Evolutionary conservation across 108 stramenopile species (phyloP).

Genomic region (Skeletonema potamos): DNA sequence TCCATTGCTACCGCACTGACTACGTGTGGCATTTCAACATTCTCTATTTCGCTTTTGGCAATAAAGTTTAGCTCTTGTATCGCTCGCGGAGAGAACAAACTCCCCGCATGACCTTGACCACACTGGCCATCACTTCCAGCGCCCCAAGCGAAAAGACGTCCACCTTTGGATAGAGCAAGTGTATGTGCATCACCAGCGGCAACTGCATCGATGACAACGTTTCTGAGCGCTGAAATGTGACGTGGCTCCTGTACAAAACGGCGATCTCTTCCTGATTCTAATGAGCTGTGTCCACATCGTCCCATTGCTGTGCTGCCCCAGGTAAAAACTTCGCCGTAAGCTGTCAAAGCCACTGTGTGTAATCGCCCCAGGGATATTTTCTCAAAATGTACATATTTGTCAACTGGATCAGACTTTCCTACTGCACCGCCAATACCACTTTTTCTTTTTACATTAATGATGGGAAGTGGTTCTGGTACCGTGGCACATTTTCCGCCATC

Average conservation of each 20-base stretch:
- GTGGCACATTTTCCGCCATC: constrained; percentile 53
- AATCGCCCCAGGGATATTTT: constrained; percentile 64
- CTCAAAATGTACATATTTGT: constrained; percentile 47
- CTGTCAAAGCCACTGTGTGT: constrained; percentile 69
- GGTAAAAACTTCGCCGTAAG: constrained; percentile 68
- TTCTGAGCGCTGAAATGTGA: constrained; percentile 61
- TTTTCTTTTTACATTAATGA: constrained; percentile 34
- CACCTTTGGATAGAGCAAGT: constrained; percentile 82
- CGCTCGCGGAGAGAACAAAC: constrained; percentile 40
- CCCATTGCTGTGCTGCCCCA: constrained; percentile 82
- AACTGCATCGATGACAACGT: constrained; percentile 64
- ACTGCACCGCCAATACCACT: not conserved
- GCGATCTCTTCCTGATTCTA: constrained; percentile 39
- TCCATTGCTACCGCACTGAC: constrained; percentile 36
- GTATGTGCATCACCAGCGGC: constrained; percentile 95
- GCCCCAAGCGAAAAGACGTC: constrained; percentile 91
- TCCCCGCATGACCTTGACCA: constrained; percentile 76
- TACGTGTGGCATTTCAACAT: constrained; percentile 8
- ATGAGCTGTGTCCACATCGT: constrained; percentile 60
- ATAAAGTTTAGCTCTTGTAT: constrained; percentile 13
- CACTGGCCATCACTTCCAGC: constrained; percentile 93
- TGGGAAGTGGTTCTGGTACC: constrained; percentile 43
- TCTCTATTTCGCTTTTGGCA: constrained; percentile 34
- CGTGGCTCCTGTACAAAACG: constrained; percentile 52
- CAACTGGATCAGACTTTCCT: constrained; percentile 10